Base-by-base conservation (phyloP, 176 grass and related monocot species). In the Oropetium thomaeum region DNA sequence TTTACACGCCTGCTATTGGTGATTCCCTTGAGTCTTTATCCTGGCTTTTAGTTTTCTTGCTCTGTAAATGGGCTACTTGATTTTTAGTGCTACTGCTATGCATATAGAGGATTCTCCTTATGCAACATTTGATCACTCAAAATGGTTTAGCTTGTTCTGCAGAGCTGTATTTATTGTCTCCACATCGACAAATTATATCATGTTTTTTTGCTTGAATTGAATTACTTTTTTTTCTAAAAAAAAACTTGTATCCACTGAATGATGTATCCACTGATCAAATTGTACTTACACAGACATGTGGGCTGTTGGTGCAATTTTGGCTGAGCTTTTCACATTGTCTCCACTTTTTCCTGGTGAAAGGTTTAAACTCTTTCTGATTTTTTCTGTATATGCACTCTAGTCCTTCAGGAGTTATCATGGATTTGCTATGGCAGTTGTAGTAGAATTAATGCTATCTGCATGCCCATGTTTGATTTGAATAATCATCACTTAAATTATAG, bases 301-400 rank as follows among this genome's bases (percentile, higher is more conserved):
- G 93, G 90, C 93, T 26, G 74, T 97, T 65, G 93, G 93, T 78
- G 90, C 90, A 25, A 97, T 97, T 82, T 83, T 97, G 63, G 90
- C 93, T 35, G 93, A 97, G 83, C 93, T 97, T 44, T 97, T 90
- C 37, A 88, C 85, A 58, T 39, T 83, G 65, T 84, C 85, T 65
- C 93, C 93, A 10, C 93, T 97, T 84, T 93, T 97, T 42, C 93
- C 93, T 90, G 93, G 93, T 74, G 90, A 88, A 82, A 93, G 82
- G 93, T 97, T 97, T 73, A 85, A 59, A 67, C 35, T 57, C 41
- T 71, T 14, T 44, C 48, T 43, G 10, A 47, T 27, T 8, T 34
- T 49, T 54, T 74, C 23, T 9, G 13, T 30, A 58, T 11, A 0
- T 51, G 45, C 8, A 34, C 29, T 77, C 8, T 68, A 43, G 22